Evolutionary conservation across 106 monocot species (phyloP), one percentile per base, ranked within the genome.

Genomic region (Dendrobium nobile): DNA sequence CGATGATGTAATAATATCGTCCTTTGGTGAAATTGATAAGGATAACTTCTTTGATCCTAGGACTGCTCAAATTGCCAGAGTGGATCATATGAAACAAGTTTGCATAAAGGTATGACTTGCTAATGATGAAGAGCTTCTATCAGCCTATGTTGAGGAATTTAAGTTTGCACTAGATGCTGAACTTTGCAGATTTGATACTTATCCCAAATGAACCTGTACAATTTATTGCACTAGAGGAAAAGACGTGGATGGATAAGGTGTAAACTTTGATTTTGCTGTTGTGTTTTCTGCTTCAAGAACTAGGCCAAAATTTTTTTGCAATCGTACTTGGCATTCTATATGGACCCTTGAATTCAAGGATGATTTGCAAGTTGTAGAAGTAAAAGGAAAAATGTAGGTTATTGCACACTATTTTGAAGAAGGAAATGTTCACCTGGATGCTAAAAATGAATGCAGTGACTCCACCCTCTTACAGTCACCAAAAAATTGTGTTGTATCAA

Each of bases 401-500:
- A 87, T 80, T 87, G 93, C 92, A 19, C 96, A 96, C 82, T 96
- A 96, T 86, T 96, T 93, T 82, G 96, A 96, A 80, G 96, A 96
- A 92, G 96, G 96, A 87, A 96, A 96, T 85, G 93, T 93, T 41
- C 93, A 96, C 85, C 85, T 96, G n/a, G 88, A 93, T 80, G 75
- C 96, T 40, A 96, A 87, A 18, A 83, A 88, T 79, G 92, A 92
- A 54, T 90, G 88, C 90, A 86, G 85, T 72, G 90, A 93, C 77
- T 93, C 93, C 65, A 89, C 90, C 67, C 86, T 90, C 10, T 76
- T 96, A n/a, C 93, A 96, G 90, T 31, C 31, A 31, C 1, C 31
- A 1, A 31, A 31, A 31, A 1, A 31, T 31, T 31, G 1, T 31
- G 31, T 1, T 31, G 1, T 31, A 31, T 31, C 1, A 31, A 31